Evolutionary conservation across 169 alveolate species (phyloP).

Genomic region (Plasmodium knowlesi): DNA sequence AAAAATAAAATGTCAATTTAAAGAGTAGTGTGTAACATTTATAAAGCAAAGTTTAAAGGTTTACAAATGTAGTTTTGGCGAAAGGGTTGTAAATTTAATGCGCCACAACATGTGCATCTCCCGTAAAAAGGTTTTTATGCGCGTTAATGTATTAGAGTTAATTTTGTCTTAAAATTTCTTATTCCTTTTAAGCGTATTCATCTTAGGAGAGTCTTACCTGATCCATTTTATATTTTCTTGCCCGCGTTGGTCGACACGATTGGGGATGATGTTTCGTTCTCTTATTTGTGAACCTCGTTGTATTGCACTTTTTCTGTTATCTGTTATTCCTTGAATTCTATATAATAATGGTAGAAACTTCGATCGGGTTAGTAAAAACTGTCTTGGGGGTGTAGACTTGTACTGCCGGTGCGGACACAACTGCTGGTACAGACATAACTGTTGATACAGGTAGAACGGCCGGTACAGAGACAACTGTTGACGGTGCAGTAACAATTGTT

Average conservation of each 20-base stretch:
- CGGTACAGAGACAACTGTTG: neutral
- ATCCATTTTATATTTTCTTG: neutral
- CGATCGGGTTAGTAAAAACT: slow-evolving; percentile 24
- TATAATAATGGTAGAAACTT: slow-evolving; percentile 35
- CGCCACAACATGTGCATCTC: neutral
- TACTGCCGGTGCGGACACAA: slow-evolving; percentile 25
- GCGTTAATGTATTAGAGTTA: neutral
- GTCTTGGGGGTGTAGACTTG: slow-evolving; percentile 10
- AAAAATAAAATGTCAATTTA: neutral
- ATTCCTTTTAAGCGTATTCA: neutral
- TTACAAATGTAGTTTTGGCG: neutral
- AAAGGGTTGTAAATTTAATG: neutral
- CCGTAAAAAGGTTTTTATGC: neutral
- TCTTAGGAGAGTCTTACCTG: neutral
- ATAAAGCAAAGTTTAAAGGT: neutral
- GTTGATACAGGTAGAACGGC: slow-evolving; percentile 11
- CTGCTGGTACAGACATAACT: neutral
- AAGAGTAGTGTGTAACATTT: neutral
- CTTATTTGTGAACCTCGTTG: neutral
- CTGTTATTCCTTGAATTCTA: neutral
- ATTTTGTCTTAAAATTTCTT: neutral
- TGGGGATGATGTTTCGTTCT: neutral
- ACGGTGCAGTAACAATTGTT: neutral
- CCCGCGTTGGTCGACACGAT: neutral
- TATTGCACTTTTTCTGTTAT: neutral